Base-by-base conservation (phyloP, 345 rosid genomes). In the Lepidium sativum region DNA sequence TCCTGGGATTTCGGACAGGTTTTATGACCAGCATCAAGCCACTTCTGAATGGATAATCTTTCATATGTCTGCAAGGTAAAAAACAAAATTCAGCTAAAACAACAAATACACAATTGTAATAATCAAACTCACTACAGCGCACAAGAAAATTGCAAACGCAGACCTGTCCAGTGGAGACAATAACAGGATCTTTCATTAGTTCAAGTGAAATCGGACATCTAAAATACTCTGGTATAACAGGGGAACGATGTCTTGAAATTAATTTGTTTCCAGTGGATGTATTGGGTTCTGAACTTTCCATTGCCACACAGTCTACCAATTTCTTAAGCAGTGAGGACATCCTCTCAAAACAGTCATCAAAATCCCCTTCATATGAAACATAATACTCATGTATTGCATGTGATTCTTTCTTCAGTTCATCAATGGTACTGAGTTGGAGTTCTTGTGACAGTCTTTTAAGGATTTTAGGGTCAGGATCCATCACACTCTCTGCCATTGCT, bases 171-270 rank as follows among this genome's bases (percentile, higher is more conserved):
- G 99, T 90, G 34, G 99, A 94, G 67, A 94, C 89, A 13, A 94
- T 94, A 9, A 94, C 99, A 8, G 99, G 99, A 82, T 94, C 97
- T 75, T 83, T 90, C 99, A 90, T 94, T 73, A 90, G 74, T 75
- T 94, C 99, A 40, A 94, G 97, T 61, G 99, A 94, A 74, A 94
- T 90, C 0, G 99, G 99, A 77, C 99, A n/a, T n/a, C n/a, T n/a
- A n/a, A n/a, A n/a, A n/a, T n/a, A n/a, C 75, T 94, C 99, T 0
- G 99, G 99, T 56, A 90, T 86, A 54, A 94, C 91, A 33, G 99
- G 99, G 63, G 96, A 94, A 17, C 92, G 80, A 71, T 94, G 96
- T 72, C 80, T 90, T 10, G 80, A 45, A 16, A 76, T 57, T 39
- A 67, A 60, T 54, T 70, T 79, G 47, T 82, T 89, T 9, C 72